phyloP scores from a whole-genome alignment of 177 flowering plant species.

The Vitis hybrid region DNA sequence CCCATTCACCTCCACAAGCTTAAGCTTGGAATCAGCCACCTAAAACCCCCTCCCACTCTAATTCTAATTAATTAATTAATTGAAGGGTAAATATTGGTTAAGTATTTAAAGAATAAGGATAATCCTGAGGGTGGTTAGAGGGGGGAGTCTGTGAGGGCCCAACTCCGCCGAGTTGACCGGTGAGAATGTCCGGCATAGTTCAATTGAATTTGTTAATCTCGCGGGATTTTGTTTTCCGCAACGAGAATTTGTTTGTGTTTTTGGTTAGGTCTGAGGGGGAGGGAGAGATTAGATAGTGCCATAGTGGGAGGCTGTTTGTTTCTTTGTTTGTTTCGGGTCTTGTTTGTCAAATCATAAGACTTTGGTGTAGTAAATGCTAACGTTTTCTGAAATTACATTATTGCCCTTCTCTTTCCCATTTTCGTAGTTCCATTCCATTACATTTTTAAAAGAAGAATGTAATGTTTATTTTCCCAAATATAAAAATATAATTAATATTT shows the following conservation, averaged over 20 bases:
- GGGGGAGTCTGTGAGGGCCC: too few species aligned
- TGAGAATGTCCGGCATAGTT: too few species aligned
- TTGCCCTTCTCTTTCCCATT: not conserved
- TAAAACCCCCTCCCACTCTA: not conserved
- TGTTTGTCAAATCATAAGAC: slow-evolving; percentile 11
- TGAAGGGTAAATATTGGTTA: not conserved
- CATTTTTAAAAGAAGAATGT: too few species aligned
- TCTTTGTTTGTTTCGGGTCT: not conserved
- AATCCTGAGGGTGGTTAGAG: not conserved
- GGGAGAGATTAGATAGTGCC: too few species aligned
- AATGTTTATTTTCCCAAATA: not conserved
- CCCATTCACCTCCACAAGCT: slow-evolving; percentile 11
- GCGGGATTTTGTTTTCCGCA: too few species aligned
- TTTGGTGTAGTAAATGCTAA: slow-evolving; percentile 4
- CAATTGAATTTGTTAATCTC: too few species aligned
- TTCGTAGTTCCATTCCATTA: too few species aligned
- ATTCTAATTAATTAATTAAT: not conserved
- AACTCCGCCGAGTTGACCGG: too few species aligned
- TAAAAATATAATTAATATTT: not conserved
- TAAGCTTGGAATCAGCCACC: slow-evolving; percentile 8
- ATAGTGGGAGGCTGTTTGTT: too few species aligned
- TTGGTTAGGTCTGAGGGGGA: slow-evolving; percentile 1
- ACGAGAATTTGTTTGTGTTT: too few species aligned
- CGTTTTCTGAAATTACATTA: slow-evolving; percentile 2
- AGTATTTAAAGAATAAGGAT: too few species aligned